These are phyloP conservation scores for Sporothrix sp. DNA, from an alignment of 2,329 filamentous ascomycete species.

Conservation along the genomic window DNA sequence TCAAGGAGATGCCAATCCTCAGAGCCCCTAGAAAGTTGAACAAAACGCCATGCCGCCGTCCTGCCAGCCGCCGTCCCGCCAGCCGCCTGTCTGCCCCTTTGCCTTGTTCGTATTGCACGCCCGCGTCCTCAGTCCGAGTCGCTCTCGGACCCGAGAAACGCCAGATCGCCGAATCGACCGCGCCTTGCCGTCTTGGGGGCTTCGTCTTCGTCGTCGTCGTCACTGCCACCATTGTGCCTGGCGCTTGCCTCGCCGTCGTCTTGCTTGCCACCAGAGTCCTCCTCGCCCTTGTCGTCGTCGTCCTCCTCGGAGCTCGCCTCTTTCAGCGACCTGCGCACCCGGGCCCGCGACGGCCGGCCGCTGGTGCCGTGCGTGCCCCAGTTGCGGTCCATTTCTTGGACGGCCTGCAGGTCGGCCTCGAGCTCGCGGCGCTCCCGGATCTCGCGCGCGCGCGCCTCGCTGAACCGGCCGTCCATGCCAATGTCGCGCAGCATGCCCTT, in stretches of 20 bases:
- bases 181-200: constrained; percentile 28
- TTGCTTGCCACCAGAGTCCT: constrained; percentile 17
- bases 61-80: not conserved
- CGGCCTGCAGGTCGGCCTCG: constrained; percentile 70
- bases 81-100: not conserved
- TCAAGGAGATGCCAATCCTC: no score
- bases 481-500: constrained; percentile 67
- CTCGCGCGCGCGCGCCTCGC: constrained; percentile 68
- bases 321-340: constrained; percentile 25
- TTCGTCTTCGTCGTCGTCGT: constrained; percentile 16
- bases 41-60: not conserved
- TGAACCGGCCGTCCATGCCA: constrained; percentile 86
- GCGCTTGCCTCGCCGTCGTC: not conserved
- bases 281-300: constrained; percentile 16
- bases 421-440: constrained; percentile 86
- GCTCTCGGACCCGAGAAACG: constrained; percentile 50
- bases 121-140: constrained; percentile 33
- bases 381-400: constrained; percentile 67
- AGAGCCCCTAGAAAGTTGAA: no score
- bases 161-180: constrained; percentile 42
- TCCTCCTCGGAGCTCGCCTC: constrained; percentile 29
- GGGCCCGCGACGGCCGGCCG: constrained; percentile 34
- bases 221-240: constrained; percentile 23
- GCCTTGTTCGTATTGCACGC: not conserved
- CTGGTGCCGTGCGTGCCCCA: constrained; percentile 54